These are phyloP conservation scores for Lactarius tabidus DNA, from an alignment of 768 basidiomycete species.

Conservation along the genomic window DNA sequence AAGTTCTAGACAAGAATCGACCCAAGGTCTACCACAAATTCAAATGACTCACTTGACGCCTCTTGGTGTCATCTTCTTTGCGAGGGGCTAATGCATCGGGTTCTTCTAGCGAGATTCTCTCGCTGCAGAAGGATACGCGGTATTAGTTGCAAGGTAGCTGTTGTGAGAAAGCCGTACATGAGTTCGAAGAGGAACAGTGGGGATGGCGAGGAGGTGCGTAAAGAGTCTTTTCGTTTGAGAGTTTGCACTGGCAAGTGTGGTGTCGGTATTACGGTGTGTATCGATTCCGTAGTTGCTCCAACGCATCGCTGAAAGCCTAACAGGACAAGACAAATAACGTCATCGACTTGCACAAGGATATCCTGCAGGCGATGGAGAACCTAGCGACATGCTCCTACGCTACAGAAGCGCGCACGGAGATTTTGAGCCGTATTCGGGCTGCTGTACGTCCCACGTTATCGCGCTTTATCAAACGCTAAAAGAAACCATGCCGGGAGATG, in stretches of 20 bases:
- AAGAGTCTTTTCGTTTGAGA: conserved; percentile 91
- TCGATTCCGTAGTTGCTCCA: not conserved
- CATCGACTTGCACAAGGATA: conserved; percentile 52
- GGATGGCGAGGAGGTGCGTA: too few relatives aligned
- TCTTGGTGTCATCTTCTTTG: too few relatives aligned
- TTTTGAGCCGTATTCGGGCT: too few relatives aligned
- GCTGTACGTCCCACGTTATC: conserved; percentile 49
- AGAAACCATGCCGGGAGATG: too few relatives aligned
- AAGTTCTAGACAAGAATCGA: too few relatives aligned
- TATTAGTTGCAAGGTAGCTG: too few relatives aligned
- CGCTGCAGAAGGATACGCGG: conserved; percentile 46
- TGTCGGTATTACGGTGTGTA: conserved; percentile 75
- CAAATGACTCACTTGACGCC: conserved; percentile 35
- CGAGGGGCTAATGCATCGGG: conserved; percentile 66
- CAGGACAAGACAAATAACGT: conserved; percentile 82
- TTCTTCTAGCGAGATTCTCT: conserved; percentile 73
- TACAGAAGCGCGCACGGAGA: conserved; percentile 71
- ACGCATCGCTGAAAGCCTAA: conserved; percentile 8
- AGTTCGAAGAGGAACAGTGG: conserved; percentile 24
- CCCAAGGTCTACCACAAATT: too few relatives aligned
- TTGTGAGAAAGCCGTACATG: conserved; percentile 5
- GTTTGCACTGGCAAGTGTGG: conserved; percentile 88
- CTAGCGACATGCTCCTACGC: conserved; percentile 84
- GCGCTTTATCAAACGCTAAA: not conserved
- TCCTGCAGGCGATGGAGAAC: conserved; percentile 79